Conservation (phyloP, 164 flowering plant species). For the Macadamia tetraphylla region DNA sequence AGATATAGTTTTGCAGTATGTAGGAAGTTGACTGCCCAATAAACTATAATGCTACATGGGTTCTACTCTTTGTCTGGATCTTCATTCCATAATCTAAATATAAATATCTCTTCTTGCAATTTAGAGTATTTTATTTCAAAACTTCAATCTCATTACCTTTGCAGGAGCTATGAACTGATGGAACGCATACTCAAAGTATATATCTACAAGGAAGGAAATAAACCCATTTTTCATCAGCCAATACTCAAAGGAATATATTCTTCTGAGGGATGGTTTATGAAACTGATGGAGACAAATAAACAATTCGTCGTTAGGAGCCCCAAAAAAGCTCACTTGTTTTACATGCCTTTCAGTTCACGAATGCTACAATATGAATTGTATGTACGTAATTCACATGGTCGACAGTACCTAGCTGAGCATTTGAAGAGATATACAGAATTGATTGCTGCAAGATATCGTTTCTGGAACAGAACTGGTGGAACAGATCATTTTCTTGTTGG, state of each 20-base stretch:
- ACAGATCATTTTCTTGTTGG: slow-evolving; percentile 61
- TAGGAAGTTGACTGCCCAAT: neutral
- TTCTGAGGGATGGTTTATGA: slow-evolving; percentile 72
- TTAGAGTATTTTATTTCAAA: neutral
- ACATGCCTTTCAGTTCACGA: slow-evolving; percentile 54
- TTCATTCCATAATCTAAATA: neutral
- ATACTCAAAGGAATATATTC: slow-evolving; percentile 53
- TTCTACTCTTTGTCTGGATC: neutral
- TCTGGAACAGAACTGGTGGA: slow-evolving; percentile 56
- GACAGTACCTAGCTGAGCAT: slow-evolving; percentile 29
- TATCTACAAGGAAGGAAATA: slow-evolving; percentile 44
- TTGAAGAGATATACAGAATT: slow-evolving; percentile 37
- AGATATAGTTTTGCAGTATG: neutral
- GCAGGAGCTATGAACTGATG: slow-evolving; percentile 53
- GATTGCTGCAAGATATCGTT: slow-evolving; percentile 44
- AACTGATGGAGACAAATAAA: slow-evolving; percentile 44
- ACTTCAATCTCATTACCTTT: slow-evolving; percentile 7
- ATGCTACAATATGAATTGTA: slow-evolving; percentile 35
- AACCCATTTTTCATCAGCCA: slow-evolving; percentile 52
- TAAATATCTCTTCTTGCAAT: neutral
- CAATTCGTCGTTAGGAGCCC: slow-evolving; percentile 43
- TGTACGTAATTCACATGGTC: slow-evolving; percentile 42
- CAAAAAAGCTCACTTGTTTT: slow-evolving; percentile 46
- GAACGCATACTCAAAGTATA: slow-evolving; percentile 46
- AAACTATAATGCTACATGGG: neutral